Evolutionary conservation across 129 eudicot genomes (phyloP).

Genomic region (Arctium minus): DNA sequence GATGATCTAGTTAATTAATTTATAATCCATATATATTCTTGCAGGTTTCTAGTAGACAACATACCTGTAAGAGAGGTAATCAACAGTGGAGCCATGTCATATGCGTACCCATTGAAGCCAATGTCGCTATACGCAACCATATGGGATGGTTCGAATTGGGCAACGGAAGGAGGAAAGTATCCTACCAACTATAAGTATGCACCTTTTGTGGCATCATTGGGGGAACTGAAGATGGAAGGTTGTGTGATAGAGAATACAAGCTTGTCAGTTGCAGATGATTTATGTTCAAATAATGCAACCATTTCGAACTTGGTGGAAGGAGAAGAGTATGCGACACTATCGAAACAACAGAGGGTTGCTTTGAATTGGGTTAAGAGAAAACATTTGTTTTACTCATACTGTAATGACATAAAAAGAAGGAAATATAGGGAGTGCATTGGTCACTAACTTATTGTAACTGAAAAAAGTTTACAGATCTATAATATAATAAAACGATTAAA

Average conservation of each 20-base stretch:
- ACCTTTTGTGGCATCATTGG: slow-evolving; percentile 62
- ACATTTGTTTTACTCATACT: slow-evolving; percentile 78
- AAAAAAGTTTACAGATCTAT: too few relatives aligned
- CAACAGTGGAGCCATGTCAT: slow-evolving; percentile 48
- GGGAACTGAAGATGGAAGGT: slow-evolving; percentile 59
- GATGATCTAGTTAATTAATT: neutral
- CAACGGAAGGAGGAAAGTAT: slow-evolving; percentile 89
- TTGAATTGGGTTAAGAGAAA: slow-evolving; percentile 73
- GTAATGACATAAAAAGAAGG: slow-evolving; percentile 57
- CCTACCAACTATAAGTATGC: slow-evolving; percentile 63
- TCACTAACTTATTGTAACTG: neutral
- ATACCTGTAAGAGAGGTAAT: slow-evolving; percentile 79
- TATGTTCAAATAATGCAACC: slow-evolving; percentile 38
- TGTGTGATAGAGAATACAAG: slow-evolving; percentile 42
- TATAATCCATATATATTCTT: too few relatives aligned
- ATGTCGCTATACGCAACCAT: slow-evolving; percentile 85
- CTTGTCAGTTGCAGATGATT: neutral
- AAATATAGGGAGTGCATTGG: neutral
- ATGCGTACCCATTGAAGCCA: slow-evolving; percentile 82
- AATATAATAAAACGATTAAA: too few relatives aligned
- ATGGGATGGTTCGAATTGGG: slow-evolving; percentile 97
- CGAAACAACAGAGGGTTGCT: slow-evolving; percentile 52
- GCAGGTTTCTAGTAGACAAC: slow-evolving; percentile 92
- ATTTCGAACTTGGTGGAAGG: slow-evolving; percentile 75
- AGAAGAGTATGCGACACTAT: slow-evolving; percentile 58